A percentile compares a stretch with the other conserved stretches of the same genome.
Evolutionary conservation across 2,329 filamentous ascomycete species (phyloP).

Genomic region (Calonectria naviculata): DNA sequence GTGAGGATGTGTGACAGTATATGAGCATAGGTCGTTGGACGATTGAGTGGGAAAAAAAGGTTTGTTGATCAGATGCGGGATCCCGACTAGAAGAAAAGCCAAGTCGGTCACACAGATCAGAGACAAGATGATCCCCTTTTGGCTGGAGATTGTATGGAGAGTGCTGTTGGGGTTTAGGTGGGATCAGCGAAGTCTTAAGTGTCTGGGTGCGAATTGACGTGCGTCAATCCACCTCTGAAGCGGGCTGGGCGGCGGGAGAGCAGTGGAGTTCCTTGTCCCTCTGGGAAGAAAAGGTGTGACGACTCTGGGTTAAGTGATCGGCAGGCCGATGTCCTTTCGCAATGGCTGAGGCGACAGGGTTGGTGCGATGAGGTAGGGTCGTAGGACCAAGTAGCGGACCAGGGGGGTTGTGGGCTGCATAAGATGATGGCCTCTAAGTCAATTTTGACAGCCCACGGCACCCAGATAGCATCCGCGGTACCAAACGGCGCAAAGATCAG

Average conservation of each 20-base stretch:
- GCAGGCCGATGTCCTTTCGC: slow-evolving; percentile 63
- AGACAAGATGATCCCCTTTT: slow-evolving; percentile 50
- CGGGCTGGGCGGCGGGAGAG: slow-evolving; percentile 52
- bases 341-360: slow-evolving; percentile 59
- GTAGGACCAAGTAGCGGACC: slow-evolving; percentile 48
- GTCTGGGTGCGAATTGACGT: slow-evolving; percentile 54
- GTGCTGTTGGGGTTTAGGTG: slow-evolving; percentile 50
- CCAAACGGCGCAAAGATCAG: slow-evolving; percentile 40
- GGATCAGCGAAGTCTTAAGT: slow-evolving; percentile 73
- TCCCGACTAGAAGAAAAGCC: slow-evolving; percentile 56
- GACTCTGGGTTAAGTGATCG: slow-evolving; percentile 65
- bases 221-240: slow-evolving; percentile 52
- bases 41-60: slow-evolving; percentile 37
- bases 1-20: slow-evolving; percentile 31
- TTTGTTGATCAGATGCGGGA: slow-evolving; percentile 66
- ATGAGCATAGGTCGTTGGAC: slow-evolving; percentile 38
- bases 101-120: slow-evolving; percentile 57
- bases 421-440: slow-evolving; percentile 44
- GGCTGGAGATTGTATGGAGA: slow-evolving; percentile 46
- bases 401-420: slow-evolving; percentile 48
- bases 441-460: slow-evolving; percentile 44
- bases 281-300: slow-evolving; percentile 57
- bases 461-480: slow-evolving; percentile 41
- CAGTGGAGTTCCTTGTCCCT: slow-evolving; percentile 50
- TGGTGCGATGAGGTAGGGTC: slow-evolving; percentile 54